Base-by-base conservation (phyloP, 2,329 filamentous ascomycete species). In the Cryphonectria japonica region DNA sequence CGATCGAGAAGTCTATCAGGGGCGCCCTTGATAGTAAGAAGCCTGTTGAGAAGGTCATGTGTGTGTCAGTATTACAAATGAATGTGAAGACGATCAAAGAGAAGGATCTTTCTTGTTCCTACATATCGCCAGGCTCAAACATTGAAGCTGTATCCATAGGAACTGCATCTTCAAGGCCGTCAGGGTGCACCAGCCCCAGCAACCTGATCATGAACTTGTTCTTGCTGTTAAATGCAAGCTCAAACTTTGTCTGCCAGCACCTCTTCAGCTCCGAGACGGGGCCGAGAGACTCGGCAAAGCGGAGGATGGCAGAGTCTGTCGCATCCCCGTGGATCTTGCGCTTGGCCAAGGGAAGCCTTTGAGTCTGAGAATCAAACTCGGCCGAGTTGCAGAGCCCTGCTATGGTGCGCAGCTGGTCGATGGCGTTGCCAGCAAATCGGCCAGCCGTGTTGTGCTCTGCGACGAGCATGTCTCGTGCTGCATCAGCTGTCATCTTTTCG, bases 181-280 rank as follows among this genome's bases (percentile, higher is more conserved):
- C 79, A n/a, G 79, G 77, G 41, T 81, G 77, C 2, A 79, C 80
- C 54, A 86, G 74, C 2, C 83, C 83, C 65, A 91, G 87, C 0
- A 90, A 86, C 46, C 88, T 85, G 69, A 94, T 87, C 89, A 94
- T 94, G 78, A 90, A 94, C 80, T 95, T 95, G 81, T 94, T 94
- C 83, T 93, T 93, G 81, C 91, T 93, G 82, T 94, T 94, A 79
- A 95, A 95, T 0, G 91, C 88, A 39, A 93, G 82, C 68, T 92
- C 89, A 75, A 89, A 94, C 1, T 87, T 85, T 67, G 87, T 89
- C 67, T 86, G 86, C 91, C 91, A 94, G 73, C 85, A 83, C 19
- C 84, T 83, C 9, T 89, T 86, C 6, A 92, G 81, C 66, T 91
- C 86, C 0, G 85, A 80, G 0, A 93, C 88, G 0, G 87, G 82